Base-by-base conservation (phyloP, 495 filamentous ascomycete genomes). In the Clohesyomyces aquaticus region DNA sequence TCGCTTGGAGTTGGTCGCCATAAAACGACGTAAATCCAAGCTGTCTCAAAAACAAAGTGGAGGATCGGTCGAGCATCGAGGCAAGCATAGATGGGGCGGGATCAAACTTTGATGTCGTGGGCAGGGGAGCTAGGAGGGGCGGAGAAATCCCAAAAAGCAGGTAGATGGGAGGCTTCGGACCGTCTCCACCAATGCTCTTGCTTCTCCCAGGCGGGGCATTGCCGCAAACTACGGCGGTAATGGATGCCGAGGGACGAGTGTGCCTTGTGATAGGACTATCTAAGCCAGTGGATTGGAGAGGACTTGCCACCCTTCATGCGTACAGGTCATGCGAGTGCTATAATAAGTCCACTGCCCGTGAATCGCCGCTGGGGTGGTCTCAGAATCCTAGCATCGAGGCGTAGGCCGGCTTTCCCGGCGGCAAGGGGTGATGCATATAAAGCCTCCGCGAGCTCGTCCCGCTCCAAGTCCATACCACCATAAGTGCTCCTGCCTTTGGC, bases 261-360 rank as follows among this genome's bases (percentile, higher is more conserved):
- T n/a, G n/a, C n/a, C n/a, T n/a, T n/a, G n/a, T n/a, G n/a, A n/a
- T n/a, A n/a, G n/a, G n/a, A n/a, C n/a, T n/a, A n/a, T n/a, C n/a
- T n/a, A n/a, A n/a, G n/a, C n/a, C n/a, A n/a, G 25, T 54, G 14
- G 51, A 54, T 54, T 54, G 51, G 51, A 38, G 22, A 54, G 51
- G 22, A 54, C 28, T 9, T 32, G 22, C 25, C 27, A 8, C 51
- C 38, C 51, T 54, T 54, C 27, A 54, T 54, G 51, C 51, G 51
- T 54, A 54, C 51, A 54, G 51, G 51, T 54, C 51, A 54, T 54
- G 51, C 51, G 27, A n/a, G n/a, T n/a, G n/a, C n/a, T n/a, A n/a
- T n/a, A n/a, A n/a, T n/a, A n/a, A n/a, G 51, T 16, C 14, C 25
- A 29, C 27, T 14, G 3, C 25, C 23, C 38, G 8, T 32, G 51